A percentile compares a stretch with the other conserved stretches of the same genome.
Conservation (phyloP, 192 early-diverging fungal species). For the Coemansia sp. region DNA sequence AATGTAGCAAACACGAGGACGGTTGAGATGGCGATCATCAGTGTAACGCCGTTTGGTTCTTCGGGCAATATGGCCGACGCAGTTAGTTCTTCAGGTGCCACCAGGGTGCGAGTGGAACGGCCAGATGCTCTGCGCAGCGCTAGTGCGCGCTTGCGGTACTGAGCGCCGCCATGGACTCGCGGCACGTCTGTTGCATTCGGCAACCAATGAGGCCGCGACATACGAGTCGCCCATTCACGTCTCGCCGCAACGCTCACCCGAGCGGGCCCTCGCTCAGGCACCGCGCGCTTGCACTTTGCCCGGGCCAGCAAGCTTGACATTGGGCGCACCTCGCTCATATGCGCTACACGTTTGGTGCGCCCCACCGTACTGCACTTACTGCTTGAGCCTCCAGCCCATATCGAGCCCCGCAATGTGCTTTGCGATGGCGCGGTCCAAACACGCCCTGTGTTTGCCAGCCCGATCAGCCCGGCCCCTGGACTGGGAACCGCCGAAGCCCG, state of each 20-base stretch:
- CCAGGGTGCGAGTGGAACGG: slow-evolving; percentile 9
- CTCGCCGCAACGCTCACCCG: not conserved
- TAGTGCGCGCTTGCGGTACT: slow-evolving; percentile 40
- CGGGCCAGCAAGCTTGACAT: slow-evolving; percentile 3
- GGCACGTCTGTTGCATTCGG: not conserved
- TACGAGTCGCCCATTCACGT: not conserved
- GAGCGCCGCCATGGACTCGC: slow-evolving; percentile 1
- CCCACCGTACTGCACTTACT: slow-evolving; percentile 5
- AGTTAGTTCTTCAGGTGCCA: slow-evolving; percentile 25
- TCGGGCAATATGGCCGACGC: slow-evolving; percentile 22
- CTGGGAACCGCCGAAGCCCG: not conserved
- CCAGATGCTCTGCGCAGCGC: slow-evolving; percentile 33
- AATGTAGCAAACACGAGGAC: slow-evolving; percentile 53
- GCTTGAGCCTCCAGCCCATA: not conserved
- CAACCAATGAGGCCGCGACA: not conserved
- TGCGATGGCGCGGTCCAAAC: too few species aligned
- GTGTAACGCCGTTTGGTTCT: slow-evolving; percentile 33
- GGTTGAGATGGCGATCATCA: slow-evolving; percentile 49
- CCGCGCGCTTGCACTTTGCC: not conserved
- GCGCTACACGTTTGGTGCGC: not conserved
- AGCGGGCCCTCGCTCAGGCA: not conserved
- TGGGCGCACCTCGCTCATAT: not conserved
- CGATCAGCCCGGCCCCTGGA: not conserved
- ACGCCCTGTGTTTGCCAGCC: not conserved
- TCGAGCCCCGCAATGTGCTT: not conserved